Base-by-base conservation (phyloP, 306 rosid genomes). In the Quercus alba region DNA sequence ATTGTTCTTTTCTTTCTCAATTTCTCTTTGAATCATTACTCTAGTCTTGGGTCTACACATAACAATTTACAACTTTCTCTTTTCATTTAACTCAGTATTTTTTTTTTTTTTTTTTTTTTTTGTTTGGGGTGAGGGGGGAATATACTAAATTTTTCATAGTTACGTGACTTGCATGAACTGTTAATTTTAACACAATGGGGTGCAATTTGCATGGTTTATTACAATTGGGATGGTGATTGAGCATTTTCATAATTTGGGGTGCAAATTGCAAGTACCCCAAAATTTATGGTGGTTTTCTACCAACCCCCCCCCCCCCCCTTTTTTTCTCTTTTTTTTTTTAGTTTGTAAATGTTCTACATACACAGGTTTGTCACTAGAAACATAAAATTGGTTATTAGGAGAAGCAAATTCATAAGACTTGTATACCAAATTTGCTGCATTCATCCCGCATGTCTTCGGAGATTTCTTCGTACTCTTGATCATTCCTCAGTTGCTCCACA, bases 371-470 rank as follows among this genome's bases (percentile, higher is more conserved):
- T 23, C 23, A 23, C 31, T 3, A 21, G 5, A 74, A 55, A 21
- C 10, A 59, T 5, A 41, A 30, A 49, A 49, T 15, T 21, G 20
- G 1, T 23, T 69, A 56, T n/a, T 33, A 69, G 54, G 15, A 72
- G 41, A 64, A 20, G 73, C 5, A 6, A 62, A 80, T 73, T 44
- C 5, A 33, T 49, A 38, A 7, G 56, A 70, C 51, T 76, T 66
- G 84, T 83, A 68, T 86, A 92, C 97, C 97, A 72, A 92, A 92
- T 86, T 92, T 92, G 84, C 93, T 31, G 86, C 97, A 90, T 68
- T 92, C 97, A 77, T 90, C 93, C 73, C 85, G 84, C 97, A 92
- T 92, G 83, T 92, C 97, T 80, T 90, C 95, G 83, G 89, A 76
- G 77, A 92, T 92, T 84, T 92, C 97, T 70, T 76, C 86, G 15